Base-by-base conservation (phyloP, 2,329 filamentous ascomycete genomes). In the Proliferodiscus dingleyae region DNA sequence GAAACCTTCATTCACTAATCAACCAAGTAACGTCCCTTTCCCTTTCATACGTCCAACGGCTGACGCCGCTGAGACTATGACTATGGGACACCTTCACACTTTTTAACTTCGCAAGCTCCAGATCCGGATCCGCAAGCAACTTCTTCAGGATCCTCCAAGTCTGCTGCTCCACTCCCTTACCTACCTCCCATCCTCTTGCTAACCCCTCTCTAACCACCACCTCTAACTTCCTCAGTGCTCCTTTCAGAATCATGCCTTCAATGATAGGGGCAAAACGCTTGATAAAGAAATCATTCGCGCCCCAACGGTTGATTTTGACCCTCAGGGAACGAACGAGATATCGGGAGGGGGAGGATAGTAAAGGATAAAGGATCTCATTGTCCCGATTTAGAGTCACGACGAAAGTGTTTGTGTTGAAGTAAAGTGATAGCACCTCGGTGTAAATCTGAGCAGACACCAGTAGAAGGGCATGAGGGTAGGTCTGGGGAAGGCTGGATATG, bases 161-260 rank as follows among this genome's bases (percentile, higher is more conserved):
- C 28, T 47, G 42, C 22, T 19, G 18, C 13, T 36, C 32, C 38
- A 16, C 29, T 43, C 39, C 21, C 41, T 33, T 41, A 9, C 26
- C 26, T 22, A 3, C 30, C 46, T 46, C 18, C 26, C 11, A 22
- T 21, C 41, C 16, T 22, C 28, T 37, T 28, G 28, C 44, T 3
- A 30, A n/a, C 19, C 23, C 11, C 19, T 52, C 45, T 15, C 38
- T 55, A 13, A 60, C 44, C 28, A 43, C 29, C n/a, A 61, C 41
- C 30, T 58, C 52, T 11, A 64, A n/a, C 2, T 43, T 23, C 34
- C 58, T 53, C 15, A 64, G 40, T 9, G 38, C 49, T 3, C 60
- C 61, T 39, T 58, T 53, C 11, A 61, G 43, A 7, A 63, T 55
- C 43, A 53, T 59, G 19, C 56, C 54, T 24, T 58, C 51, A 2